Evolutionary conservation across 2,329 filamentous ascomycete species (phyloP), one percentile per base, ranked within the genome.

Genomic region (Phoma herbarum): DNA sequence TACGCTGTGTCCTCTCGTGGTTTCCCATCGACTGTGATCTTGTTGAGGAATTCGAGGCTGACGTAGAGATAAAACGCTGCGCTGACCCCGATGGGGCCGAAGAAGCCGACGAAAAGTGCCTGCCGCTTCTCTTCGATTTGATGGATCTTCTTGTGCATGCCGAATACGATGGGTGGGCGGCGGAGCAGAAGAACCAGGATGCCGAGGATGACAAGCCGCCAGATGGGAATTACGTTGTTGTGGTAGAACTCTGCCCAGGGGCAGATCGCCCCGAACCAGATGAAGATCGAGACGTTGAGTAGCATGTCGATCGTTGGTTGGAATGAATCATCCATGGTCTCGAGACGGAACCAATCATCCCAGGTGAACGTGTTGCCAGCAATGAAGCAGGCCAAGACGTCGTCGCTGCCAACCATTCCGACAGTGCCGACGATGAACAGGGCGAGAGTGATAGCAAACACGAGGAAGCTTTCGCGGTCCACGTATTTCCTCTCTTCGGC

Each of bases 221-320:
- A 88, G 23, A 93, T 82, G 0, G 92, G 86, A 25, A 96, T 88
- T 16, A 95, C 84, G 9, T 80, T 73, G 73, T 91, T 94, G 65
- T 82, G 66, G 0, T 83, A 77, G 65, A 97, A 96, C 25, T 79
- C 80, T 4, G 81, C 75, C 93, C 93, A 97, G 0, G 93, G 93
- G 58, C 90, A 91, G 11, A 93, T 86, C 0, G 92, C 91, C 3
- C 71, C 71, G 47, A 69, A 62, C 93, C 92, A 97, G 77, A 96
- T 86, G 75, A 97, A 97, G 37, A 97, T 85, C 18, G 88, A 83
- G 3, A 96, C 86, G 72, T 97, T 97, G 57, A 97, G 88, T 2
- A 97, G 83, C 92, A 97, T 96, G 75, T 97, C 93, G 44, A 97
- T 90, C 0, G 93, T 97, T 0, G 93, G 93, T 73, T 97, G 93